phyloP scores from a whole-genome alignment of 495 filamentous ascomycete genomes.

The Trichoderma gamsii region DNA sequence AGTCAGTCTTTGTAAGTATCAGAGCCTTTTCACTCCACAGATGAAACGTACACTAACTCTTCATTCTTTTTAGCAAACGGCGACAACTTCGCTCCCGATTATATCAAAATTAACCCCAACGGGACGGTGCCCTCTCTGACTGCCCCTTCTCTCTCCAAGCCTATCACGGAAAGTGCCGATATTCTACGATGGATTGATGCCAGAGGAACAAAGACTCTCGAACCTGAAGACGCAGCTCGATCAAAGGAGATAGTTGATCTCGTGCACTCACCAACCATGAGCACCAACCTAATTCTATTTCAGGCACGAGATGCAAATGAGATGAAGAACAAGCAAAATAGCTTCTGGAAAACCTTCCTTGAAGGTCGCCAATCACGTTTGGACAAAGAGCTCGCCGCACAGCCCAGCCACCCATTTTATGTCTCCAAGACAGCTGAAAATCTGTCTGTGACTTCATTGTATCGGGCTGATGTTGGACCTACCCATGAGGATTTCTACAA shows the following conservation, averaged over 20 bases:
- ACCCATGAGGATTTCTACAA: not conserved
- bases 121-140: not conserved
- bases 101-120: not conserved
- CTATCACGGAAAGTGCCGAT: not conserved
- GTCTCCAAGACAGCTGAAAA: not conserved
- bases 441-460: not conserved
- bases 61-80: not conserved
- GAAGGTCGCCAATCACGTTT: not conserved
- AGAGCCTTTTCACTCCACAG: not conserved
- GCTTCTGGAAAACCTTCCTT: not conserved
- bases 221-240: not conserved
- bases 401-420: not conserved
- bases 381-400: constrained; percentile 1
- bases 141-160: not conserved
- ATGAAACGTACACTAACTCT: not conserved
- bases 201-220: not conserved
- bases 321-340: not conserved
- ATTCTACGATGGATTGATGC: constrained; percentile 1
- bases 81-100: not conserved
- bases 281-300: not conserved
- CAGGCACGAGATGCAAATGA: not conserved
- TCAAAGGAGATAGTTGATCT: not conserved
- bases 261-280: not conserved
- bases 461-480: not conserved
- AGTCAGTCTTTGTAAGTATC: not conserved